Percentiles rank a stretch among this genome's conserved stretches.
Conservation (phyloP, 805 yeast species). For the Metschnikowia picachoensis region DNA sequence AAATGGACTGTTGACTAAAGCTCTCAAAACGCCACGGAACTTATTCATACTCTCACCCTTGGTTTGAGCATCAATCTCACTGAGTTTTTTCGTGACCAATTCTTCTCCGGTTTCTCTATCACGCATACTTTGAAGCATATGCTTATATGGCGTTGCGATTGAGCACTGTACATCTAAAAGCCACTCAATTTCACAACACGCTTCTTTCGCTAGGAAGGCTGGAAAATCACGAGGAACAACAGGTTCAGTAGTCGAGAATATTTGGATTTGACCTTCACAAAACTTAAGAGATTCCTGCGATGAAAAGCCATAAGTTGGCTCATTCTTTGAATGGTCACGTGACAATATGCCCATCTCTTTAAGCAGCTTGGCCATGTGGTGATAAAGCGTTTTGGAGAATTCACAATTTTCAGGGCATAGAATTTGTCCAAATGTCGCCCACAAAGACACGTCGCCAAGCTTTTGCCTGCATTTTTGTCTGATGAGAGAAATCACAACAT, state of each 20-base stretch:
- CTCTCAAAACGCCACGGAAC: no score
- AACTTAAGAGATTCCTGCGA: no score
- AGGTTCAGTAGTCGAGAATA: no score
- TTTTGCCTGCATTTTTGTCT: constrained; percentile 9
- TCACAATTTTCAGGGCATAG: not conserved
- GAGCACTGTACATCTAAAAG: constrained; percentile 13
- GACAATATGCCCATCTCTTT: not conserved
- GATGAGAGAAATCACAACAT: not conserved
- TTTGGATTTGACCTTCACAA: no score
- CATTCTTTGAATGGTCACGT: no score
- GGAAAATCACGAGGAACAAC: no score
- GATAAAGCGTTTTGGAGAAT: not conserved
- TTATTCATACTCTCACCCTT: no score
- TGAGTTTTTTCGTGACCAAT: not conserved
- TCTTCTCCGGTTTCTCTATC: not conserved
- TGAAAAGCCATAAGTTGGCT: no score
- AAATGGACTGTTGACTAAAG: no score
- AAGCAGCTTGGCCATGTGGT: not conserved
- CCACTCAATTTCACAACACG: constrained; percentile 13
- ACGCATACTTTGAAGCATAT: constrained; percentile 1
- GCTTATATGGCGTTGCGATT: constrained; percentile 11
- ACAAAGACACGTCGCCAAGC: constrained; percentile 19
- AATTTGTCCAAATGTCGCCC: constrained; percentile 14
- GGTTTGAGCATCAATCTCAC: no score
- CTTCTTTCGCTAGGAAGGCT: not conserved